Evolutionary conservation across 495 filamentous ascomycete genomes (phyloP).

Genomic region (Penicillium chermesinum): DNA sequence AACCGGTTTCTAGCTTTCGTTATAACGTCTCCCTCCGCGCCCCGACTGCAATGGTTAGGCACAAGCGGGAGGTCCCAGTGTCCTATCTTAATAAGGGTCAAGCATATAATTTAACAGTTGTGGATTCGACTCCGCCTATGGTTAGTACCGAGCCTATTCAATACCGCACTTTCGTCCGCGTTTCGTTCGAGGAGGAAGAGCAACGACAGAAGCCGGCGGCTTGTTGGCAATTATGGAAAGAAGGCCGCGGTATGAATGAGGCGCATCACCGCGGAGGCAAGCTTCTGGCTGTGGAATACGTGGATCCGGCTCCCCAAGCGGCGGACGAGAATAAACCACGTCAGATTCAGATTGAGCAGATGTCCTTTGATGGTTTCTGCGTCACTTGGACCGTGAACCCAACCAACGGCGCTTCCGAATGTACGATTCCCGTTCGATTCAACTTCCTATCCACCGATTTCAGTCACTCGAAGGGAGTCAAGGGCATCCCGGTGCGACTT

Average conservation of each 20-base stretch:
- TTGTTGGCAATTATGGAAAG: slow-evolving; percentile 95
- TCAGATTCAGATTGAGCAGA: slow-evolving; percentile 69
- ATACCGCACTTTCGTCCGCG: slow-evolving; percentile 80
- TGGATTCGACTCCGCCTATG: slow-evolving; percentile 52
- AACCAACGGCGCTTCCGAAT: slow-evolving; percentile 56
- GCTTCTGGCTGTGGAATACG: slow-evolving; percentile 85
- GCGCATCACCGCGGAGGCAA: slow-evolving; percentile 83
- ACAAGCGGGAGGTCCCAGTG: slow-evolving; percentile 77
- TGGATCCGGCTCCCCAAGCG: slow-evolving; percentile 64
- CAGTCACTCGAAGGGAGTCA: slow-evolving; percentile 93
- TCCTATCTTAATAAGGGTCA: slow-evolving; percentile 98
- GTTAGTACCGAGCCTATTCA: slow-evolving; percentile 46
- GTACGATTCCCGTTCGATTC: slow-evolving; percentile 79
- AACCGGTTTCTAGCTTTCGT: slow-evolving; percentile 74
- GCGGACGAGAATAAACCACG: slow-evolving; percentile 62
- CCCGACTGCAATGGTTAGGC: slow-evolving; percentile 91
- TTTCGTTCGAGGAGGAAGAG: slow-evolving; percentile 90
- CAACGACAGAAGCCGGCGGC: slow-evolving; percentile 72
- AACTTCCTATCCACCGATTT: slow-evolving; percentile 97
- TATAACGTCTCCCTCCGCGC: slow-evolving; percentile 88
- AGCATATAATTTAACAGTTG: slow-evolving; percentile 72
- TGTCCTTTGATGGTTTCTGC: slow-evolving; percentile 87
- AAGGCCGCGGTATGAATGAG: slow-evolving; percentile 83
- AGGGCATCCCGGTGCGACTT: slow-evolving; percentile 84
- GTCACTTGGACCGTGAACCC: slow-evolving; percentile 76